These are phyloP conservation scores for Aleurites moluccanus DNA, from an alignment of 441 rosid species.

Conservation along the genomic window DNA sequence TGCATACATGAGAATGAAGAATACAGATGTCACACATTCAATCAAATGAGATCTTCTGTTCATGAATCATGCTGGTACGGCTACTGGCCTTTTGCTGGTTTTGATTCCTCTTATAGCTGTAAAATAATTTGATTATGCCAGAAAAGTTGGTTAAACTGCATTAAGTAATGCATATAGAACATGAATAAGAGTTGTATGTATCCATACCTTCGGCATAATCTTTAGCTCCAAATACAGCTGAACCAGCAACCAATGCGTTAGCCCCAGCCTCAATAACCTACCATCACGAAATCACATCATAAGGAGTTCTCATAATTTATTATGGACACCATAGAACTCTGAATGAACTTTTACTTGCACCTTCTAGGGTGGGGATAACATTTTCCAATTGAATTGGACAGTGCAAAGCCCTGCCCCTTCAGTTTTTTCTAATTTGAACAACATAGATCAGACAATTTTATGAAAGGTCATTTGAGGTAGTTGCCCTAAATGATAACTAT, in stretches of 20 bases:
- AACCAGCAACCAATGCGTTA: slow-evolving; percentile 96
- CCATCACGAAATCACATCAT: neutral
- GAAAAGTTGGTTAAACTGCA: slow-evolving; percentile 4
- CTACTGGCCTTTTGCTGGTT: slow-evolving; percentile 85
- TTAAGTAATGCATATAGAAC: neutral
- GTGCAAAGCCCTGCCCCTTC: neutral
- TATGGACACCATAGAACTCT: neutral
- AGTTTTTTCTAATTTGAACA: neutral
- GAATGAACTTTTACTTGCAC: neutral
- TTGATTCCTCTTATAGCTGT: slow-evolving; percentile 96
- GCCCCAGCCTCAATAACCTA: slow-evolving; percentile 99
- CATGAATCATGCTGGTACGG: slow-evolving; percentile 68
- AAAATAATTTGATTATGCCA: slow-evolving; percentile 20
- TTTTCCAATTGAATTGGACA: neutral
- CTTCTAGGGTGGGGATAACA: neutral
- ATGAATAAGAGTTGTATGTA: neutral
- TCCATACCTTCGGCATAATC: slow-evolving; percentile 91
- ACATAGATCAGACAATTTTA: neutral
- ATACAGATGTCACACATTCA: slow-evolving; percentile 9
- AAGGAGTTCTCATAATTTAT: neutral
- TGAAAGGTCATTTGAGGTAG: neutral
- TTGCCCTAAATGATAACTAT: neutral
- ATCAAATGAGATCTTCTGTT: slow-evolving; percentile 20
- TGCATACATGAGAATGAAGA: slow-evolving; percentile 30
- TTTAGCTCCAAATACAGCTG: slow-evolving; percentile 97